A percentile compares a stretch with the other conserved stretches of the same genome.
Conservation (phyloP, 306 rosid species). For the Delonix regia region DNA sequence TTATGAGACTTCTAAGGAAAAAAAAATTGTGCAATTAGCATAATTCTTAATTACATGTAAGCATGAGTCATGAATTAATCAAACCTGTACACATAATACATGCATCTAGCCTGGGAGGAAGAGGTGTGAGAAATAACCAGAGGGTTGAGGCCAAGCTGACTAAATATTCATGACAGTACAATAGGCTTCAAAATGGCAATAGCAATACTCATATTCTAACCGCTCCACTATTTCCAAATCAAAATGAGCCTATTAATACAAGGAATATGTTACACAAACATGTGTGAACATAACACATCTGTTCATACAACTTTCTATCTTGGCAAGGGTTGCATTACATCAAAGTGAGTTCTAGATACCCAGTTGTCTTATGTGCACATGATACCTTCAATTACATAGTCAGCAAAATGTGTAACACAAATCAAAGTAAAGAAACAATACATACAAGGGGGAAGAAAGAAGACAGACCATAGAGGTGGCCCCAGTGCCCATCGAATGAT, state of each 20-base stretch:
- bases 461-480: slow-evolving; percentile 40
- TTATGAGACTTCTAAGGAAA: too few species aligned
- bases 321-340: slow-evolving; percentile 52
- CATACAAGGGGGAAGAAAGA: slow-evolving; percentile 51
- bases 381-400: slow-evolving; percentile 50
- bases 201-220: not conserved
- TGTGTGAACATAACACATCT: not conserved
- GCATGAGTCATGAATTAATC: too few species aligned
- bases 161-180: not conserved
- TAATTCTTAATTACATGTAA: too few species aligned
- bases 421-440: slow-evolving; percentile 52
- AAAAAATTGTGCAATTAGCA: too few species aligned
- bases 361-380: slow-evolving; percentile 28
- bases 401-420: slow-evolving; percentile 48
- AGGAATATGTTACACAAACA: not conserved
- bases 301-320: slow-evolving; percentile 39
- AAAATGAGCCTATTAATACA: slow-evolving; percentile 35
- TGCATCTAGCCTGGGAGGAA: too few species aligned
- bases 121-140: too few species aligned
- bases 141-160: not conserved
- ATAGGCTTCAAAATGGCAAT: not conserved
- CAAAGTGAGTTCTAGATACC: slow-evolving; percentile 36
- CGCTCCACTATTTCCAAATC: not conserved
- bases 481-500: slow-evolving; percentile 45
- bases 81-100: too few species aligned